Evolutionary conservation across 306 rosid genomes (phyloP), one percentile per base, ranked within the genome.

Genomic region (Cucurbita moschata): DNA sequence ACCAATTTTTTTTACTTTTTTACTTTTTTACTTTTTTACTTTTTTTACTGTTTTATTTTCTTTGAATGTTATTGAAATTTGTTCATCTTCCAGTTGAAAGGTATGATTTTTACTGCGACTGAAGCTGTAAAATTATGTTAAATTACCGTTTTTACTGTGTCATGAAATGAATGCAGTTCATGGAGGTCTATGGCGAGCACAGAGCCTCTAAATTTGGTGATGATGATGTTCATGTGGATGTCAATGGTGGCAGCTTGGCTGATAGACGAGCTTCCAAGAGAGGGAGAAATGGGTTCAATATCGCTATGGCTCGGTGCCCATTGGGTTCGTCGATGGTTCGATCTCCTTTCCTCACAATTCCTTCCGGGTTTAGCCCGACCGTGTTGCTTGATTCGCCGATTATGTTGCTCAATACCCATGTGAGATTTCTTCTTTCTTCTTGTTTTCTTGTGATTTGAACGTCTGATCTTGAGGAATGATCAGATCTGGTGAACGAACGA

Each of bases 321-420:
- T 73, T 73, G 50, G 37, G 75, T 56, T 77, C 82, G 6, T 84
- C 89, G 23, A 49, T 70, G 5, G 71, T 74, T 65, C 64, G 76
- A 56, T 89, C 94, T 5, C 89, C 96, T 0, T 59, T 80, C 69
- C 83, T 88, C 61, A 84, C 92, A 15, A 80, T 92, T 39, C 96
- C 96, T 0, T 75, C 85, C 13, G 96, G 96, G 7, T 88, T 90
- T 56, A 88, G 88, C 81, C 96, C 96, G 58, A 82, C 89, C 23
- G 84, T 89, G 0, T 77, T 92, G 86, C 90, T 90, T 78, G 96
- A 88, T 52, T 87, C 96, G 6, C 89, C 98, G 0, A 51, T 90
- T 63, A 83, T 88, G 98, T 89, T 92, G 15, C 86, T 83, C 37
- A 85, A 92, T 84, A 76, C 86, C 71, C 88, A 83, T 87, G 98